Evolutionary conservation across 441 rosid genomes (phyloP), one percentile per base, ranked within the genome.

Genomic region (Geranium incanum): DNA sequence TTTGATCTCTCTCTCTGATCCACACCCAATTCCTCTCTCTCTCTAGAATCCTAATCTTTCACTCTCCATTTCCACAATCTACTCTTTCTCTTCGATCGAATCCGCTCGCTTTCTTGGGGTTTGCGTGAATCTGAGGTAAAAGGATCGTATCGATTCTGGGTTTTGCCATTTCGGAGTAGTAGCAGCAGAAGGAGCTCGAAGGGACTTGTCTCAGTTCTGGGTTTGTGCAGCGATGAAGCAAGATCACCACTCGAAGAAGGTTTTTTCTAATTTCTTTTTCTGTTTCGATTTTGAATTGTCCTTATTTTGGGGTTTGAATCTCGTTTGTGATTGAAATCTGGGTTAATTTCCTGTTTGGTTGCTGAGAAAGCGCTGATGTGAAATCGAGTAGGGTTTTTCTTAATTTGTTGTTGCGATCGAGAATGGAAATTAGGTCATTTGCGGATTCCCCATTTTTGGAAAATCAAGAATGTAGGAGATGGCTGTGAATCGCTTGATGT

Each of bases 221-320:
- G 13, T 76, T 73, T 74, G 73, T 52, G 60, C 52, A 69, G 81
- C 69, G 80, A 91, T 86, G 91, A 90, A 84, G 77, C 87, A 79
- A 81, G 80, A 79, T 76, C 91, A 81, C 60, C 74, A 45, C 13
- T 8, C 62, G 7, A 89, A 85, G 83, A 91, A 86, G 92, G 95
- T 88, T 70, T 41, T 59, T 52, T n/a, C 33, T 11, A 6, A 45
- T 11, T 45, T 45, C n/a, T 70, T 72, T 66, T 0, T 68, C 6
- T 38, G 55, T 63, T 48, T 69, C 11, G 4, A 8, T 33, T 8
- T 15, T 55, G 33, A 55, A 1, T 21, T 15, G 36, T 70, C 15
- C 9, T 1, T 33, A 7, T 13, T 36, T 7, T n/a, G 6, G 36
- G 21, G n/a, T 11, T n/a, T n/a, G 55, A 1, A 45, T 8, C 13